These are phyloP conservation scores for Curvularia spicifera DNA, from an alignment of 2,329 filamentous ascomycete genomes.

Conservation along the genomic window DNA sequence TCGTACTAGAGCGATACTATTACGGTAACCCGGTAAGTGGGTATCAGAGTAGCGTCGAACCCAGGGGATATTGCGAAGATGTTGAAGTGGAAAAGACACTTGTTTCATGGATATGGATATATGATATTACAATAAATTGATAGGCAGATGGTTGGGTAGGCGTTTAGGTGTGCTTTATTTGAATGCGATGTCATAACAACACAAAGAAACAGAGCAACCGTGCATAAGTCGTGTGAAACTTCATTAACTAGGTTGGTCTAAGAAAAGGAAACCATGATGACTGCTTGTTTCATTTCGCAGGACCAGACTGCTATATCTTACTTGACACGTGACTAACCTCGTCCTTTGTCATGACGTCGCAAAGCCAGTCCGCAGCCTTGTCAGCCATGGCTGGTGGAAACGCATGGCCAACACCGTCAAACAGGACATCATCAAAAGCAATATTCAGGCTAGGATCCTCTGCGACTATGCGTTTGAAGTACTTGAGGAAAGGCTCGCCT, in stretches of 20 bases:
- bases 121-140: too few species aligned
- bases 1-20: too few species aligned
- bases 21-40: too few species aligned
- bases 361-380: conserved; percentile 70
- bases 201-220: too few species aligned
- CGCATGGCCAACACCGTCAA: conserved; percentile 71
- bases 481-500: conserved; percentile 65
- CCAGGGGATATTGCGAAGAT: too few species aligned
- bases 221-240: neutral
- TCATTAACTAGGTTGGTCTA: neutral
- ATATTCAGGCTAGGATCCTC: conserved; percentile 58
- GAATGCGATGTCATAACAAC: too few species aligned
- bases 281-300: neutral
- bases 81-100: too few species aligned
- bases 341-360: conserved; percentile 43
- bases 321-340: conserved; percentile 19
- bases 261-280: neutral
- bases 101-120: too few species aligned
- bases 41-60: too few species aligned
- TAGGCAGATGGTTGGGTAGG: too few species aligned
- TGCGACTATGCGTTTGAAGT: conserved; percentile 65
- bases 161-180: too few species aligned
- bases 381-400: conserved; percentile 71
- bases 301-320: conserved; percentile 33
- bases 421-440: conserved; percentile 69